Evolutionary conservation across 163 green algal genomes (phyloP), one percentile per base, ranked within the genome.

Genomic region (Chlorella variabilis): DNA sequence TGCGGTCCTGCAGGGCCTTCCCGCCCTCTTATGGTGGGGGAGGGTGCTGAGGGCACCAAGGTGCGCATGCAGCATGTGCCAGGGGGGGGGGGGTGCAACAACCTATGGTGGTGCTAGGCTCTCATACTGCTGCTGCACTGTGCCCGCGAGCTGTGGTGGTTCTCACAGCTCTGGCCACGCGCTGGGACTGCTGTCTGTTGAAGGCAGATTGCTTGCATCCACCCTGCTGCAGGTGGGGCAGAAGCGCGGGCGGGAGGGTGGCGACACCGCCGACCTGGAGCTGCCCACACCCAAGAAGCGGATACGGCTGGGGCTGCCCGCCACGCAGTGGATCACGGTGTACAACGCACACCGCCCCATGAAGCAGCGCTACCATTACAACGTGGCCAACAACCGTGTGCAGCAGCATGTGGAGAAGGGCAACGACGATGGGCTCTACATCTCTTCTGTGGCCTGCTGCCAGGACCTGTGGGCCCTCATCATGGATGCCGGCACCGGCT

Each of bases 301-400:
- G 86, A 94, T 97, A 39, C 90, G 97, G 33, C 85, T 99, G 80
- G 97, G 97, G 15, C 91, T 99, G 79, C 97, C 97, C 13, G 97
- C 97, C n/a, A 96, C 94, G 34, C 97, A 99, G 91, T 99, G 97
- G 97, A 98, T 99, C 86, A 99, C 97, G 9, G 94, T 99, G 20
- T 99, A 99, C 94, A 99, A 99, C 86, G 96, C 96, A 38, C 94
- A 98, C 90, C 82, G 93, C 58, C 96, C 97, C 54, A 99, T 99
- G 97, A 99, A 99, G 92, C 97, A 99, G 91, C 91, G 97, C 66
- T 99, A 99, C 87, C 97, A 99, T 89, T 99, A 99, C 94, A 99
- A 99, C 86, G 97, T 99, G 75, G 95, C 96, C 62, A 97, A 98
- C 86, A 94, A 91, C 41, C 91, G 97, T 29, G 93, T 99, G 63